Evolutionary conservation across 768 basidiomycete genomes (phyloP).

Genomic region (Peribolospora kevripleyi): DNA sequence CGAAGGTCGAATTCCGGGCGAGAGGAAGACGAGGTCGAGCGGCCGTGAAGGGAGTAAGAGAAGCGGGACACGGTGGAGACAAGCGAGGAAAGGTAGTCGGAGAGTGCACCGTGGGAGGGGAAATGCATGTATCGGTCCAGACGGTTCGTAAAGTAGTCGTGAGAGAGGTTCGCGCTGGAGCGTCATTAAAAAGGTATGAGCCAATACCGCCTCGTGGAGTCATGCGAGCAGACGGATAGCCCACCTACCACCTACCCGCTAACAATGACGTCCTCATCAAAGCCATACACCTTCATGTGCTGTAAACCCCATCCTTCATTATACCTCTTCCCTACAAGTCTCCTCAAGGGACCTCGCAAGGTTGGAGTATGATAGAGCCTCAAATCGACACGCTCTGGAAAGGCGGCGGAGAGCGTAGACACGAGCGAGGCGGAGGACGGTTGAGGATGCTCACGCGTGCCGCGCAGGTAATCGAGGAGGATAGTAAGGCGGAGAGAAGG

Average conservation of each 20-base stretch:
- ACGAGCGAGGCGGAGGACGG: constrained; percentile 28
- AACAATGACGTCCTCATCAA: constrained; percentile 74
- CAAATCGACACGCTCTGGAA: constrained; percentile 46
- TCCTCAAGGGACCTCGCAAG: constrained; percentile 45
- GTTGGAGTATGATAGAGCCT: constrained; percentile 73
- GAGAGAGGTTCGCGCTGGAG: constrained; percentile 66
- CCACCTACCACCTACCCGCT: constrained; percentile 41
- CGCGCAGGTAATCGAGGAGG: constrained; percentile 45
- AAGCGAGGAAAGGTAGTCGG: constrained; percentile 66
- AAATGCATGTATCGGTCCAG: constrained; percentile 86
- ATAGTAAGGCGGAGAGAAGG: constrained; percentile 41
- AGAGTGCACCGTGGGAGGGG: constrained; percentile 31
- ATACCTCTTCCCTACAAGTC: constrained; percentile 64
- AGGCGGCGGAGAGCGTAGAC: constrained; percentile 44
- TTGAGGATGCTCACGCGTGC: constrained; percentile 21
- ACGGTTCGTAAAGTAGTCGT: constrained; percentile 78
- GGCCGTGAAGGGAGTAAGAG: constrained; percentile 34
- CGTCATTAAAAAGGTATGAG: constrained; percentile 1
- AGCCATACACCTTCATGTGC: constrained; percentile 91
- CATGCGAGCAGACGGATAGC: neutral
- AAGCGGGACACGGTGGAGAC: constrained; percentile 41
- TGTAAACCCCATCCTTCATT: constrained; percentile 98
- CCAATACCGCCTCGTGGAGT: constrained; percentile 3
- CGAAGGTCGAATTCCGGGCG: constrained; percentile 4
- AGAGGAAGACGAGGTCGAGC: constrained; percentile 14